phyloP scores from a whole-genome alignment of 192 early-diverging fungal species.

The Entomortierella chlamydospora region DNA sequence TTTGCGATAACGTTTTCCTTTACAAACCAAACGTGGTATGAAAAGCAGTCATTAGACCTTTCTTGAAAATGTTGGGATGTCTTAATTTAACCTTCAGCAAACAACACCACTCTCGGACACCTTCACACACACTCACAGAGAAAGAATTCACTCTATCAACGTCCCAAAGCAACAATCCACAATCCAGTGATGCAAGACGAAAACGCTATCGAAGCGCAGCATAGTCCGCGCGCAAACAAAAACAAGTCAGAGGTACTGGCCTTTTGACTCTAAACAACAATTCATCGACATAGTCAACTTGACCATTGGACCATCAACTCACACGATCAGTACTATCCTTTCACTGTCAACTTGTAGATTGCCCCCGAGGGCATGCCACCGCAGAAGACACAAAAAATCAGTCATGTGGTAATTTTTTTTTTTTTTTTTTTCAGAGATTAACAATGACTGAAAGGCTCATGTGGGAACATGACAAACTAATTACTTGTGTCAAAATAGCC shows the following conservation, averaged over 20 bases:
- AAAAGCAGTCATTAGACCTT: constrained; percentile 6
- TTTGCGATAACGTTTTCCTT: not conserved
- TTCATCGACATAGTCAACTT: too few relatives aligned
- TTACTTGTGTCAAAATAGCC: constrained; percentile 18
- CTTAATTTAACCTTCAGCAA: too few relatives aligned
- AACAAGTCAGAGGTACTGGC: constrained; percentile 33
- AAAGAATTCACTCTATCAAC: too few relatives aligned
- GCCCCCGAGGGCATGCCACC: constrained; percentile 46
- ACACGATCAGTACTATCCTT: not conserved
- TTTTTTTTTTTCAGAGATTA: not conserved
- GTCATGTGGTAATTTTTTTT: constrained; percentile 23
- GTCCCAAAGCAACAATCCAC: too few relatives aligned
- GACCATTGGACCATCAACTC: not conserved
- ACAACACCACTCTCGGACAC: too few relatives aligned
- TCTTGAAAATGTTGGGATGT: too few relatives aligned
- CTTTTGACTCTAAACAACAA: too few relatives aligned
- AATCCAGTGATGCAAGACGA: constrained; percentile 35
- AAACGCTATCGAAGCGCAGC: constrained; percentile 43
- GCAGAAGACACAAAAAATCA: constrained; percentile 37
- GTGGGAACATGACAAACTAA: not conserved
- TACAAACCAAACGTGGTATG: too few relatives aligned
- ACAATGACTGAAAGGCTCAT: not conserved
- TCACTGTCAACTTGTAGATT: not conserved
- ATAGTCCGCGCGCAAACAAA: constrained; percentile 24
- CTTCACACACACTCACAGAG: too few relatives aligned